phyloP scores from a whole-genome alignment of 2,329 filamentous ascomycete genomes.

The Huntiella moniliformis region DNA sequence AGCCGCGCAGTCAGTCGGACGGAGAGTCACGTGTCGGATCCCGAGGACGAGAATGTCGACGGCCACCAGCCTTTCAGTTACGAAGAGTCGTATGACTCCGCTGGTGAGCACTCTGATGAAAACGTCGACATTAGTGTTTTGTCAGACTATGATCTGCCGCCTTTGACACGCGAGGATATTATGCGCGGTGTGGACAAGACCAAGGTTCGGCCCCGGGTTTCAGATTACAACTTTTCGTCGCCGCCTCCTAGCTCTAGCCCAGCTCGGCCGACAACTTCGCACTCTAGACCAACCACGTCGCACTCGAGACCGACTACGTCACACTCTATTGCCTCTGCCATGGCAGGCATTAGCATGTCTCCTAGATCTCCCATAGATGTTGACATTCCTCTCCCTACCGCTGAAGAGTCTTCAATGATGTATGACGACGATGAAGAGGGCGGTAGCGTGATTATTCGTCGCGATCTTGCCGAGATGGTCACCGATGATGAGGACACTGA shows the following conservation, averaged over 20 bases:
- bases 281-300: constrained; percentile 24
- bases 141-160: constrained; percentile 46
- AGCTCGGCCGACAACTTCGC: constrained; percentile 24
- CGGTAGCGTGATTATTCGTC: constrained; percentile 47
- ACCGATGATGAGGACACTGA: constrained; percentile 24
- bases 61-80: constrained; percentile 5
- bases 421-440: constrained; percentile 36
- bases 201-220: constrained; percentile 34
- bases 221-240: constrained; percentile 46
- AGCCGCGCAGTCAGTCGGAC: background rate
- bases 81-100: constrained; percentile 6
- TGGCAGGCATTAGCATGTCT: background rate
- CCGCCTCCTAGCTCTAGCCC: constrained; percentile 39
- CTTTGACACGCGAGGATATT: constrained; percentile 87
- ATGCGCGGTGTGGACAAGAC: constrained; percentile 65
- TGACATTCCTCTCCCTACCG: constrained; percentile 74
- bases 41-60: background rate
- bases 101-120: constrained; percentile 8
- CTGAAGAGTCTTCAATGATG: constrained; percentile 45
- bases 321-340: constrained; percentile 18
- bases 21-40: background rate
- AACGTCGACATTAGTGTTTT: constrained; percentile 38
- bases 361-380: constrained; percentile 44
- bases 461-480: constrained; percentile 37
- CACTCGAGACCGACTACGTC: constrained; percentile 24